Base-by-base conservation (phyloP, 164 flowering plant species). In the Platanus orientalis region DNA sequence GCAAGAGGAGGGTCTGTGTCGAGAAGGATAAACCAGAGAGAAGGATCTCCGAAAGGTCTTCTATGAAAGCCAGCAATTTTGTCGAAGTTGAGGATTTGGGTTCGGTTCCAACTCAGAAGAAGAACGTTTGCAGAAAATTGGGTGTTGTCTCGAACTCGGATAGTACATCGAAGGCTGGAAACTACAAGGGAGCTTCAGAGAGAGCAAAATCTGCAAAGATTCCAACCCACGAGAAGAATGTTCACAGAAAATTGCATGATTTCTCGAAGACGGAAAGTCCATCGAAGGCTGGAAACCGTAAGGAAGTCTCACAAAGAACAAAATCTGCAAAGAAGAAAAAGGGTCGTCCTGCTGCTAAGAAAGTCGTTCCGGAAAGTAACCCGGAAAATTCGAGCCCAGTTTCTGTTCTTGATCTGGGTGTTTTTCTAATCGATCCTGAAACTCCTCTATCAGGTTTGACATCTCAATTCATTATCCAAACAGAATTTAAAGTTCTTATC, bases 351-450 rank as follows among this genome's bases (percentile, higher is more conserved):
- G 60, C 29, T 2, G 47, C 3, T 16, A 54, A 63, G 61, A 65
- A 54, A 12, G 54, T 39, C 6, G 84, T 74, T 63, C 27, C 61
- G 1, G 79, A 80, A 34, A 73, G 73, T 61, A 73, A 73, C 54
- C 81, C 86, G 0, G 84, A 90, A 49, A 85, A 87, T 65, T 81
- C 80, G 0, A 91, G 96, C 74, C 97, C 97, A 0, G 85, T 85
- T 58, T 91, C 97, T 24, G 86, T 88, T 77, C 84, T 91, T 61
- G 86, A 89, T 69, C 72, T 65, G 25, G 58, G 64, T 42, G 75
- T 79, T 48, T 81, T 72, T 63, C 55, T 69, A 25, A 54, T 32
- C 34, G 81, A 74, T 71, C 69, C 62, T 7, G 72, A 75, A 65
- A 64, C 48, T 56, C 51, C 72, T 7, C 26, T 52, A 39, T 69